A percentile compares a stretch with the other conserved stretches of the same genome.
These are phyloP conservation scores for Rhexocercosporidium sp. DNA, from an alignment of 2,329 filamentous ascomycete species.

Conservation along the genomic window DNA sequence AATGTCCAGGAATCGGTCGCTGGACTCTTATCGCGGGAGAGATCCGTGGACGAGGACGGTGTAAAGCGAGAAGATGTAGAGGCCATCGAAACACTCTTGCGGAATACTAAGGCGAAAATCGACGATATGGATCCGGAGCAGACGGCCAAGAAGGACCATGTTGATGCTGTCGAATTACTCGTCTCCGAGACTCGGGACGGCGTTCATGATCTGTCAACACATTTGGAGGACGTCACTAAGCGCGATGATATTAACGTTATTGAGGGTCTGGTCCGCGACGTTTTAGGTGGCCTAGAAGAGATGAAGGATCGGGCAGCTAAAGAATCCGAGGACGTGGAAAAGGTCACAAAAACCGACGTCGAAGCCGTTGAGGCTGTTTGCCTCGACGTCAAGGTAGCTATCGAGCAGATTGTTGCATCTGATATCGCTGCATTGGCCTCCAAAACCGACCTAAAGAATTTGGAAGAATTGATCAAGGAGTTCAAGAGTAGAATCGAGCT, in stretches of 20 bases:
- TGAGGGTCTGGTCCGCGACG: conserved; percentile 78
- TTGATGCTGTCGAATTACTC: conserved; percentile 58
- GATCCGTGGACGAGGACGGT: conserved; percentile 47
- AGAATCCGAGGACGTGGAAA: conserved; percentile 55
- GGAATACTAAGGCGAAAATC: conserved; percentile 85
- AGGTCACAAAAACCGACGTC: conserved; percentile 80
- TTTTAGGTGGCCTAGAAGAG: conserved; percentile 78
- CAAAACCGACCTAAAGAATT: conserved; percentile 74
- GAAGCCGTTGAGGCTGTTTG: conserved; percentile 81
- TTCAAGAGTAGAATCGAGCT: conserved; percentile 70
- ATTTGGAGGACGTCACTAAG: conserved; percentile 72
- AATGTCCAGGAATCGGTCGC: conserved; percentile 64
- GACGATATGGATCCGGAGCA: conserved; percentile 83
- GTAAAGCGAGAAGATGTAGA: conserved; percentile 84
- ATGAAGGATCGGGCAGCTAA: conserved; percentile 55
- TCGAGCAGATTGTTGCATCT: conserved; percentile 75
- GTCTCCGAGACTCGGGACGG: conserved; percentile 78
- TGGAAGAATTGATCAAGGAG: conserved; percentile 74
- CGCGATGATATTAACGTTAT: conserved; percentile 81
- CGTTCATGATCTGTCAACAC: conserved; percentile 67
- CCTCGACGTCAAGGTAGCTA: conserved; percentile 80
- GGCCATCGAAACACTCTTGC: conserved; percentile 87
- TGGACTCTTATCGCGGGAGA: conserved; percentile 52
- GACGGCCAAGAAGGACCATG: conserved; percentile 67
- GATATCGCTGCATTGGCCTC: conserved; percentile 74